Evolutionary conservation across 805 yeast species (phyloP).

Genomic region (Phaffomyces thermotolerans): DNA sequence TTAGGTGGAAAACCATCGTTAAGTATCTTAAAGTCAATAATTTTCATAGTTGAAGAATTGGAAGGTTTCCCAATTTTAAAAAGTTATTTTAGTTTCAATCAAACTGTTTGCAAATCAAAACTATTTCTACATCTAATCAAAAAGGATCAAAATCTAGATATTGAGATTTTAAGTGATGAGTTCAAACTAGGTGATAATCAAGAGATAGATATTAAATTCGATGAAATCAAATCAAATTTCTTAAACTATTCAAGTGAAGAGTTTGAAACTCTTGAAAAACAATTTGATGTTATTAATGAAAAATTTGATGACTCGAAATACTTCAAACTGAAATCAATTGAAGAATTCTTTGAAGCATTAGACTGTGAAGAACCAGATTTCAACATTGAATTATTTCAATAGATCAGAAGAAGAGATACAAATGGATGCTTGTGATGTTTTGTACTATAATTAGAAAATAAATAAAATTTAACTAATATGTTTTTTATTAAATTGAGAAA

Average conservation of each 20-base stretch:
- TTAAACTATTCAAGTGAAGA: conserved; percentile 4
- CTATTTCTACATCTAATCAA: conserved; percentile 11
- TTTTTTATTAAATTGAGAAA: background rate
- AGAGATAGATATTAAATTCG: conserved; percentile 9
- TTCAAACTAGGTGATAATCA: background rate
- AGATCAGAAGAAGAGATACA: background rate
- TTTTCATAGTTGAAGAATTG: conserved; percentile 15
- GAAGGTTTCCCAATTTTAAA: conserved; percentile 13
- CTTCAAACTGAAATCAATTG: conserved; percentile 2
- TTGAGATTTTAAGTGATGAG: conserved; percentile 6
- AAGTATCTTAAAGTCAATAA: conserved; percentile 11
- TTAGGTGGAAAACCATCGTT: conserved; percentile 3
- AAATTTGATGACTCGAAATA: conserved; percentile 12
- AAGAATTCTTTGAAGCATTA: conserved; percentile 9
- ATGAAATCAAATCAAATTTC: conserved; percentile 7
- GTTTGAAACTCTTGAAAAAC: conserved; percentile 7
- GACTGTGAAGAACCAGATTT: conserved; percentile 17
- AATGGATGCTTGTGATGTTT: background rate
- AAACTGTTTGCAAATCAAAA: conserved; percentile 9
- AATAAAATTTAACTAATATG: background rate
- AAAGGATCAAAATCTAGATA: conserved; percentile 10
- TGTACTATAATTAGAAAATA: background rate
- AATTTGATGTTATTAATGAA: conserved; percentile 10
- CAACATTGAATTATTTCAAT: conserved; percentile 10
- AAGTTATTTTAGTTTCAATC: conserved; percentile 18